These are phyloP conservation scores for Stachybotrys chlorohalonatus DNA, from an alignment of 2,329 filamentous ascomycete species.

Conservation along the genomic window DNA sequence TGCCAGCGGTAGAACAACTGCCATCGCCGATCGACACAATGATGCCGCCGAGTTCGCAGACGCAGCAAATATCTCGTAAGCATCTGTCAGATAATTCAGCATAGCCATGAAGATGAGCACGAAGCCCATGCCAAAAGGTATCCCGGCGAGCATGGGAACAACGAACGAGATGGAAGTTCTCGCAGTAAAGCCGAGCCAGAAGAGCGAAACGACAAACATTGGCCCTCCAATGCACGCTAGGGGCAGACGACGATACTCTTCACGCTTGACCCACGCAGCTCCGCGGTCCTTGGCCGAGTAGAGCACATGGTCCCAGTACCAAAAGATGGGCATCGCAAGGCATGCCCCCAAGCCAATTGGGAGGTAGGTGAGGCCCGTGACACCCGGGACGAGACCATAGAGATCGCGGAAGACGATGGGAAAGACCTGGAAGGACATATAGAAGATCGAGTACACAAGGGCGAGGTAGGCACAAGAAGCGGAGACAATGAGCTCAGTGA, in stretches of 20 bases:
- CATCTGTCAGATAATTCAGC: slow-evolving; percentile 56
- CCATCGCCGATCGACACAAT: slow-evolving; percentile 87
- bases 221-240: slow-evolving; percentile 64
- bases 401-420: slow-evolving; percentile 57
- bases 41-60: slow-evolving; percentile 78
- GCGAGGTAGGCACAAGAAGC: slow-evolving; percentile 63
- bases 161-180: slow-evolving; percentile 37
- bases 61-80: slow-evolving; percentile 59
- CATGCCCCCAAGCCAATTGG: slow-evolving; percentile 57
- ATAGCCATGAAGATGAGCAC: slow-evolving; percentile 55
- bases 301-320: slow-evolving; percentile 55
- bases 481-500: slow-evolving; percentile 64
- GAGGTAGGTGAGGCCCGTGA: slow-evolving; percentile 59
- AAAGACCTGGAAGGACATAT: slow-evolving; percentile 71
- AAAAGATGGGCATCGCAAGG: slow-evolving; percentile 51
- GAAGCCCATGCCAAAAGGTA: slow-evolving; percentile 54
- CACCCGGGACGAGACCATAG: slow-evolving; percentile 55
- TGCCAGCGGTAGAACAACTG: slow-evolving; percentile 58
- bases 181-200: slow-evolving; percentile 55
- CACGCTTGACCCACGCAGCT: slow-evolving; percentile 49
- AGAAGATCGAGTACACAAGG: slow-evolving; percentile 56
- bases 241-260: slow-evolving; percentile 62
- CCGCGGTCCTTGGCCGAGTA: slow-evolving; percentile 37
- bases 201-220: slow-evolving; percentile 45
- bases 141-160: slow-evolving; percentile 49